Percentiles rank a stretch among this genome's conserved stretches.
Evolutionary conservation across 208 protist genomes (phyloP).

Genomic region (Leishmania turanica): DNA sequence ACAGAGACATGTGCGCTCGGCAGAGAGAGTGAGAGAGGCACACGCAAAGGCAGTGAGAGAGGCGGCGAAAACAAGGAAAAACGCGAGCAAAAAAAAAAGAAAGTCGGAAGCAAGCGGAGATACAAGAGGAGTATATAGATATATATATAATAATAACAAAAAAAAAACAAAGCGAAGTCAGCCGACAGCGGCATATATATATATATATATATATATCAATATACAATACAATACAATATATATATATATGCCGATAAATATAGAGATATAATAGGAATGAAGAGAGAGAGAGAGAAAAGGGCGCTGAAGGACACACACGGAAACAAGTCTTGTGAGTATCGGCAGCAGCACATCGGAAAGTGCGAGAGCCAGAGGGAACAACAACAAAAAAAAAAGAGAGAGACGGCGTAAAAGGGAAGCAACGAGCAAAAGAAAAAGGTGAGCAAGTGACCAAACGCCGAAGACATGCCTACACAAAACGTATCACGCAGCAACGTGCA

Average conservation of each 20-base stretch:
- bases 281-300: background rate
- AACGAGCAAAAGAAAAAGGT: background rate
- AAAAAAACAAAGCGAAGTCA: background rate
- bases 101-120: background rate
- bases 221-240: background rate
- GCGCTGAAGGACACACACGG: background rate
- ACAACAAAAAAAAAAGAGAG: background rate
- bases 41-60: background rate
- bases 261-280: background rate
- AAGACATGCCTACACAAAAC: background rate
- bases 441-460: background rate
- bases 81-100: background rate
- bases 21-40: background rate
- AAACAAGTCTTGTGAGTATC: background rate
- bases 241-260: background rate
- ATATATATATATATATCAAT: background rate
- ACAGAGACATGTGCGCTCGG: background rate
- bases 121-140: background rate
- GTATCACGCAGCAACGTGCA: background rate
- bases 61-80: background rate
- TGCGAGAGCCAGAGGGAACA: background rate
- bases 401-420: background rate
- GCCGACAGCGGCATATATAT: background rate
- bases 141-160: too few species aligned
- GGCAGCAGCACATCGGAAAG: background rate